phyloP scores from a whole-genome alignment of 2,329 filamentous ascomycete species.

The Phyllosticta capitalensis region DNA sequence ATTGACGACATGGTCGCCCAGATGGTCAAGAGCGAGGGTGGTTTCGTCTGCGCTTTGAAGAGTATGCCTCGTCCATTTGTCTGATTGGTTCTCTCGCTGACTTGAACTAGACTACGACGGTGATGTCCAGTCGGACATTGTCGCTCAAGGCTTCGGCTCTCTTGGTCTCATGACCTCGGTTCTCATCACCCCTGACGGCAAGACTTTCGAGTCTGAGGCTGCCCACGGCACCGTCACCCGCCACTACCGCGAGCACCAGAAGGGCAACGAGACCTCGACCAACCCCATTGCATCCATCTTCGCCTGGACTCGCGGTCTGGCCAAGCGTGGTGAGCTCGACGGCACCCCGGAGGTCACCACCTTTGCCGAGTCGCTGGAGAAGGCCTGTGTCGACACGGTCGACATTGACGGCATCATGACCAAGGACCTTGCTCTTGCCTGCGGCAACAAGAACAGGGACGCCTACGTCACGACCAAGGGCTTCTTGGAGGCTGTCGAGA shows the following conservation, averaged over 20 bases:
- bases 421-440: constrained; percentile 94
- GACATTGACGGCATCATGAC: constrained; percentile 96
- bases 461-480: constrained; percentile 84
- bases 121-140: constrained; percentile 96
- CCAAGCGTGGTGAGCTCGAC: constrained; percentile 90
- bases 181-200: constrained; percentile 90
- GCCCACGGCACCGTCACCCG: constrained; percentile 97
- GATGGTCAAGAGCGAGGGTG: constrained; percentile 98
- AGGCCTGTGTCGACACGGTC: constrained; percentile 89
- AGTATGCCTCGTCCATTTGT: constrained; percentile 48
- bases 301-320: constrained; percentile 91
- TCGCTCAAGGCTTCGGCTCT: constrained; percentile 95
- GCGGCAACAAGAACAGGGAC: constrained; percentile 73
- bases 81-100: constrained; percentile 16
- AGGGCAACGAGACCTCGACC: constrained; percentile 91
- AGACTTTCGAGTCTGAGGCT: constrained; percentile 95
- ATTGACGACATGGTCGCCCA: constrained; percentile 99
- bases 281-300: constrained; percentile 99
- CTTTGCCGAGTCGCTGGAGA: constrained; percentile 85
- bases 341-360: constrained; percentile 82
- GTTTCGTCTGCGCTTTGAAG: constrained; percentile 97
- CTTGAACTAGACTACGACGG: constrained; percentile 76
- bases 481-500: constrained; percentile 90
- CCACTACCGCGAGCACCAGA: constrained; percentile 98
- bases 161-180: constrained; percentile 98